Evolutionary conservation across 106 monocot species (phyloP), one percentile per base, ranked within the genome.

Genomic region (Ottelia alismoides): DNA sequence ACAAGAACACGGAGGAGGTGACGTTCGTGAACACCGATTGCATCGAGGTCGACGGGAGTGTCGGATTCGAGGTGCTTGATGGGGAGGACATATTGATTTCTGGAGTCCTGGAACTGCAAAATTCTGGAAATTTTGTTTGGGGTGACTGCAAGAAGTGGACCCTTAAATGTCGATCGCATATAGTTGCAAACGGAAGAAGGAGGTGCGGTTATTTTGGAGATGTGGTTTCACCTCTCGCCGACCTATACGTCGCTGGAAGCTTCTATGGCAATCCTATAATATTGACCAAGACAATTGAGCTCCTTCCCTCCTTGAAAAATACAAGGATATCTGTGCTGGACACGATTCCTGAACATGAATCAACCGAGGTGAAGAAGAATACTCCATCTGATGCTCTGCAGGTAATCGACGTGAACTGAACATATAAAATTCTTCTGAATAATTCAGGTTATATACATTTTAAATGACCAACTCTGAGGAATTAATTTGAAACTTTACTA

Each of bases 21-120:
- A 88, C 87, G 28, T 88, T 70, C 58, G 87, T 88, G 16, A 82
- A 74, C 57, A 88, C 87, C 1, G 78, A 88, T 55, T 65, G 66
- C 50, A 76, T 88, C 31, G 72, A 69, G 48, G 68, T 82, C 59
- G 73, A 63, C 2, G 82, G 87, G 40, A 82, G 76, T 50, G 72
- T 75, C 64, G 70, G 64, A 49, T 88, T 82, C 31, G 78, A 88
- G 56, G 76, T 77, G 18, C 63, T 56, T 62, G 58, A 71, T 24
- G 49, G 62, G 32, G 71, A 61, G 6, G 29, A 61, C 22, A 5
- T 61, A 62, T 48, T 71, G 20, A 20, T 77, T 48, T 71, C 67
- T 3, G 71, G 65, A 16, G 60, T 63, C 51, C 45, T 83, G 22
- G 78, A 83, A 40, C 66, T 86, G 60, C 29, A 51, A 17, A 58